Percentiles rank a stretch among this genome's conserved stretches.
phyloP scores from a whole-genome alignment of 306 rosid genomes.

The Begonia fuchsioides region DNA sequence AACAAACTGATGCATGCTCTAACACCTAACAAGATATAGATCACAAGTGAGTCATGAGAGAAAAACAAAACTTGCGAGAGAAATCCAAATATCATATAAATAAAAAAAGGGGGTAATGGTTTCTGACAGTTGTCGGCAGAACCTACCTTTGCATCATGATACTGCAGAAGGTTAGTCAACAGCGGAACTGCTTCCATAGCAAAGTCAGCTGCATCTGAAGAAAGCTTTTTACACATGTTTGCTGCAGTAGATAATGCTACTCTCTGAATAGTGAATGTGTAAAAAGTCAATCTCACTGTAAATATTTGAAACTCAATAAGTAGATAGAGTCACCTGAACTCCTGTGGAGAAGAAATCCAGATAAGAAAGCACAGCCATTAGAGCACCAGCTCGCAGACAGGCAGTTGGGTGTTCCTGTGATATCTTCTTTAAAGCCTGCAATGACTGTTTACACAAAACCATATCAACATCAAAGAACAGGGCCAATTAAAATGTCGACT shows the following conservation, averaged over 20 bases:
- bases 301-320: background rate
- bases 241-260: constrained; percentile 99
- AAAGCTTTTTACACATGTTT: constrained; percentile 98
- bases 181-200: constrained; percentile 99
- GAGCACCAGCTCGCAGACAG: constrained; percentile 98
- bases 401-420: constrained; percentile 99
- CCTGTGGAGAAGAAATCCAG: constrained; percentile 95
- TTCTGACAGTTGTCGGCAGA: too few relatives aligned
- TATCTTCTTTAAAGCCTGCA: constrained; percentile 97
- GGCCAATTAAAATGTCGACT: too few relatives aligned
- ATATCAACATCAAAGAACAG: constrained; percentile 11
- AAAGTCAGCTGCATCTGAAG: constrained; percentile 98
- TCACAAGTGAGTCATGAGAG: constrained; percentile 2
- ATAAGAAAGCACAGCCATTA: constrained; percentile 98
- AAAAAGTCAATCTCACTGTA: background rate
- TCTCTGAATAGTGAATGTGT: constrained; percentile 30
- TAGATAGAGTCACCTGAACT: constrained; percentile 55
- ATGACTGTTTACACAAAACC: constrained; percentile 51
- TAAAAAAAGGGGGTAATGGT: too few relatives aligned
- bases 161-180: constrained; percentile 90
- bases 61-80: background rate
- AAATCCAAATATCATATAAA: background rate
- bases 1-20: constrained; percentile 97
- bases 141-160: constrained; percentile 85
- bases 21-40: constrained; percentile 45